Evolutionary conservation across 139 green algal species (phyloP).

Genomic region (Auxenochlorella pyrenoidosa): DNA sequence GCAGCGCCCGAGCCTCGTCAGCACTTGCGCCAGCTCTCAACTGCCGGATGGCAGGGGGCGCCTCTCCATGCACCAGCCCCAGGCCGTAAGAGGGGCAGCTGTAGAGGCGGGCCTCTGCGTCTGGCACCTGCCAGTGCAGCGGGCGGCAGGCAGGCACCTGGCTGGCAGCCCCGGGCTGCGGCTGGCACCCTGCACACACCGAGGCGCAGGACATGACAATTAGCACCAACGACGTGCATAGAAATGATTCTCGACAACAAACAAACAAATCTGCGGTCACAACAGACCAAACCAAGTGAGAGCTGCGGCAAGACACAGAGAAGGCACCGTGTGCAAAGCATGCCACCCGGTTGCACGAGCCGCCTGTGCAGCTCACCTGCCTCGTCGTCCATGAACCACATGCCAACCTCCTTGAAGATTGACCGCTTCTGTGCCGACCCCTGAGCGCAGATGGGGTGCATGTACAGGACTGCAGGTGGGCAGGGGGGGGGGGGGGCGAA

Average conservation of each 20-base stretch:
- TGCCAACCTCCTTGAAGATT: neutral
- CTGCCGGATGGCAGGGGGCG: neutral
- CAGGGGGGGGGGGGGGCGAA: neutral
- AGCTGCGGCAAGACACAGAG: neutral
- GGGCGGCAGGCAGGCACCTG: constrained; percentile 15
- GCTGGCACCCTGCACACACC: neutral
- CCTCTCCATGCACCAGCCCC: constrained; percentile 9
- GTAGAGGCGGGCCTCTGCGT: neutral
- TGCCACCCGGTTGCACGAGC: neutral
- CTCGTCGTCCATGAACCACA: constrained; percentile 23
- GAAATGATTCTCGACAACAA: too few relatives aligned
- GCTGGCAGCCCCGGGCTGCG: neutral
- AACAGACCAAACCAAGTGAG: neutral
- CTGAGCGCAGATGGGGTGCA: constrained; percentile 16
- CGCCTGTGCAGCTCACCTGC: neutral
- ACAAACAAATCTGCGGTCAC: neutral
- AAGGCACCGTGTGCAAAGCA: neutral
- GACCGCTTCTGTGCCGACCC: neutral
- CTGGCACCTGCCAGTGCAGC: constrained; percentile 21
- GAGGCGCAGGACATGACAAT: too few relatives aligned
- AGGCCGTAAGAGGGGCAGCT: constrained; percentile 3
- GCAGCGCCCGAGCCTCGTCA: neutral
- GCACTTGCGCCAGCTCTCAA: neutral
- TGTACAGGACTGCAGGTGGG: constrained; percentile 14
- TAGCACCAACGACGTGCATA: too few relatives aligned